Evolutionary conservation across 2,329 filamentous ascomycete genomes (phyloP).

Genomic region (Xylaria hypoxylon): DNA sequence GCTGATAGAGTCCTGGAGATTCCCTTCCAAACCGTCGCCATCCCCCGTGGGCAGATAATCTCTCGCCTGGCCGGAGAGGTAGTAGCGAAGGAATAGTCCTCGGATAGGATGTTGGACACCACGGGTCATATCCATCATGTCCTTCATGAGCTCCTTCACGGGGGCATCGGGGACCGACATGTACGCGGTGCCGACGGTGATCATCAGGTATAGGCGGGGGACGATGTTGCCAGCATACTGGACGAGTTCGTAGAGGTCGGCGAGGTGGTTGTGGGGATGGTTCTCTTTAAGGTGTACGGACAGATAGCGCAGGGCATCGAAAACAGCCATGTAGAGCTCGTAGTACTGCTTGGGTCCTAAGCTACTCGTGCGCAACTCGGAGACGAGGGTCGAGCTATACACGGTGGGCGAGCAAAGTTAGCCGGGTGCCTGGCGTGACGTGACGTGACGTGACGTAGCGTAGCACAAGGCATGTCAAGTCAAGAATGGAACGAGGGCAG

Average conservation of each 20-base stretch:
- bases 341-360: conserved; percentile 99
- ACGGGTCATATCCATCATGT: conserved; percentile 99
- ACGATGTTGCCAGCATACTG: conserved; percentile 99
- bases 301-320: conserved; percentile 95
- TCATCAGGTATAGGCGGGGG: conserved; percentile 96
- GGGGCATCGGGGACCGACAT: conserved; percentile 98
- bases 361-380: conserved; percentile 96
- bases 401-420: conserved; percentile 39
- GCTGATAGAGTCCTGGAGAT: conserved; percentile 96
- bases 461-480: not conserved
- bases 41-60: conserved; percentile 86
- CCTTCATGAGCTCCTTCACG: conserved; percentile 99
- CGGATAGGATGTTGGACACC: conserved; percentile 97
- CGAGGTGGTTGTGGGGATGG: conserved; percentile 96
- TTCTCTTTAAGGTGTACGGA: conserved; percentile 97
- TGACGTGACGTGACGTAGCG: conserved; percentile 18
- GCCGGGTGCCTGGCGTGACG: conserved; percentile 43
- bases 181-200: conserved; percentile 98
- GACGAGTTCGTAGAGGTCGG: conserved; percentile 96
- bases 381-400: conserved; percentile 90
- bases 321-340: conserved; percentile 99
- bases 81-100: conserved; percentile 94
- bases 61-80: conserved; percentile 92
- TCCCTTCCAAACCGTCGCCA: conserved; percentile 92
- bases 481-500: not conserved